Percentiles rank a stretch among this genome's conserved stretches.
These are phyloP conservation scores for Litsea cubeba DNA, from an alignment of 164 flowering plant species.

Conservation along the genomic window DNA sequence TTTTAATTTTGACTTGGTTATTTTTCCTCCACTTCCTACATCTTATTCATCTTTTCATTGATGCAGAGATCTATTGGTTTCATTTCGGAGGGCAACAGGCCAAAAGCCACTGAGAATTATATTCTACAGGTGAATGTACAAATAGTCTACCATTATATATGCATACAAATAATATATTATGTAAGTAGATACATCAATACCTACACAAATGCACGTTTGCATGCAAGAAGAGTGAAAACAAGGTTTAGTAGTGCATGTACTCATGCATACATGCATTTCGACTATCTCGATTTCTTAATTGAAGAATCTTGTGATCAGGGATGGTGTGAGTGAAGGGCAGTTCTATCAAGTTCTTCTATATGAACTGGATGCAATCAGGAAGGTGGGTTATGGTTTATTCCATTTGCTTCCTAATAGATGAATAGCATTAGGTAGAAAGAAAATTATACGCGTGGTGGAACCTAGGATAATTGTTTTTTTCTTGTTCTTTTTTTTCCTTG, in stretches of 20 bases:
- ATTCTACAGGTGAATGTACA: constrained; percentile 59
- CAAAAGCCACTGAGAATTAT: constrained; percentile 86
- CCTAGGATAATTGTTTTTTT: neutral
- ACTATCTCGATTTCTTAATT: neutral
- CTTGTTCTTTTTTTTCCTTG: neutral
- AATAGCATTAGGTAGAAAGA: neutral
- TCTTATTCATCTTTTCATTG: neutral
- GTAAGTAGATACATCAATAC: neutral
- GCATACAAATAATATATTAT: no score
- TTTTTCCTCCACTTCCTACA: neutral
- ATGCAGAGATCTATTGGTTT: constrained; percentile 86
- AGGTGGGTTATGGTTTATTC: constrained; percentile 18
- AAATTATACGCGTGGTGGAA: neutral
- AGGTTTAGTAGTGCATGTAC: neutral
- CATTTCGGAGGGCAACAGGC: constrained; percentile 84
- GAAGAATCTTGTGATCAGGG: constrained; percentile 22
- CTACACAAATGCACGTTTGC: neutral
- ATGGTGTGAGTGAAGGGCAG: constrained; percentile 53
- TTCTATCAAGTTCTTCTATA: constrained; percentile 32
- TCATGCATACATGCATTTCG: neutral
- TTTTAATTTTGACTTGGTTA: neutral
- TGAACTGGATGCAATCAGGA: constrained; percentile 39
- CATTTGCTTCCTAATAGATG: neutral
- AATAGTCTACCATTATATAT: no score
- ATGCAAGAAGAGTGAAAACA: neutral